phyloP scores from a whole-genome alignment of 2,329 filamentous ascomycete species.

The Tolypocladium album region DNA sequence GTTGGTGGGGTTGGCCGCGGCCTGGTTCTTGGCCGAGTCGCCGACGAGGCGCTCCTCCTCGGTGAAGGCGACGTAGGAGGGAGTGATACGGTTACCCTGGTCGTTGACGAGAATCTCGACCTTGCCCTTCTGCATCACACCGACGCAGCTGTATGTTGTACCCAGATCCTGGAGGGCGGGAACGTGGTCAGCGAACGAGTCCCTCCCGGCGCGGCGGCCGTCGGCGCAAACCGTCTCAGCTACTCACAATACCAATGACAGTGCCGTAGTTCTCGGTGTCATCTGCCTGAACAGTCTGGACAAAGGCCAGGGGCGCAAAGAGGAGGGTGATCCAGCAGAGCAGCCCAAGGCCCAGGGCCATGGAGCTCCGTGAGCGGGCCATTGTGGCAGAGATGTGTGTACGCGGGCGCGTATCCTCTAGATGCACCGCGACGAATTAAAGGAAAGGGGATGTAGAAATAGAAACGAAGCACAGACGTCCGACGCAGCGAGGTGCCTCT shows the following conservation, averaged over 20 bases:
- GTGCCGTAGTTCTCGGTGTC: conserved; percentile 73
- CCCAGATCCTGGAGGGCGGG: conserved; percentile 53
- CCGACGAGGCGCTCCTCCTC: conserved; percentile 94
- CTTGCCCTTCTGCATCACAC: conserved; percentile 92
- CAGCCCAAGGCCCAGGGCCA: conserved; percentile 75
- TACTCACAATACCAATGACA: conserved; percentile 78
- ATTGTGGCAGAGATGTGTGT: conserved; percentile 22
- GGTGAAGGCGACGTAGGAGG: conserved; percentile 92
- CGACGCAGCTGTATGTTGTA: conserved; percentile 82
- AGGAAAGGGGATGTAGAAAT: conserved; percentile 10
- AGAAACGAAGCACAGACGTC: conserved; percentile 14
- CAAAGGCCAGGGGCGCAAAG: conserved; percentile 77
- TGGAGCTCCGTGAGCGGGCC: conserved; percentile 53
- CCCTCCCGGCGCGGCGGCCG: not conserved
- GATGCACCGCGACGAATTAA: conserved; percentile 8
- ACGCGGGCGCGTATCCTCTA: conserved; percentile 8
- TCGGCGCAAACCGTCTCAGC: not conserved
- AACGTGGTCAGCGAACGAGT: not conserved
- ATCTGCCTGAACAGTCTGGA: conserved; percentile 64
- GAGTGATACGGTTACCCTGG: conserved; percentile 93
- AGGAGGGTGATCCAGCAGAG: conserved; percentile 87
- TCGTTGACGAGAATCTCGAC: conserved; percentile 95
- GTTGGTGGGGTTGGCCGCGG: conserved; percentile 63
- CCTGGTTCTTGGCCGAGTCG: conserved; percentile 96
- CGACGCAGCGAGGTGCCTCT: conserved; percentile 14